A percentile compares a stretch with the other conserved stretches of the same genome.
Conservation (phyloP, 1,284 basidiomycete species). For the Leccinum pallidistipes region DNA sequence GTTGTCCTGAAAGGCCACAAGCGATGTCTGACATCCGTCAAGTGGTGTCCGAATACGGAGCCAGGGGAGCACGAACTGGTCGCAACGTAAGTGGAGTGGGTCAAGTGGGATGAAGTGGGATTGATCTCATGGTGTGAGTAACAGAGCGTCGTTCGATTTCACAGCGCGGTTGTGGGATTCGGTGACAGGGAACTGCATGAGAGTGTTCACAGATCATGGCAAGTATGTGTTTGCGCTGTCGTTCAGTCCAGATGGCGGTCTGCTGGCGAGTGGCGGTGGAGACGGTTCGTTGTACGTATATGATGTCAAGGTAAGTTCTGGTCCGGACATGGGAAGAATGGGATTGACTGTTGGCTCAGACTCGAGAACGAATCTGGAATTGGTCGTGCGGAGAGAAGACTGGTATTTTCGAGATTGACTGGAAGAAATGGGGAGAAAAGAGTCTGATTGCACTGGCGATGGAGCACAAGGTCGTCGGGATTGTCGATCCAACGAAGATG, state of each 20-base stretch:
- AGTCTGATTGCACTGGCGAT: constrained; percentile 39
- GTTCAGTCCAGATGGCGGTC: constrained; percentile 62
- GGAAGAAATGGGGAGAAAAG: constrained; percentile 34
- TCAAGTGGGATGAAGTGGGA: background rate
- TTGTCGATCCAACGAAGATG: constrained; percentile 36
- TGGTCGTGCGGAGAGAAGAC: constrained; percentile 38
- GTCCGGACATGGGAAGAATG: background rate
- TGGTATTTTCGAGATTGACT: constrained; percentile 41
- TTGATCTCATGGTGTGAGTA: constrained; percentile 6
- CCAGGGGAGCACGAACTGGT: constrained; percentile 54
- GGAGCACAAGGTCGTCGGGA: constrained; percentile 37
- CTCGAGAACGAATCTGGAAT: constrained; percentile 33
- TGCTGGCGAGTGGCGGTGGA: constrained; percentile 38
- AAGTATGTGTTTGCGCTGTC: constrained; percentile 65
- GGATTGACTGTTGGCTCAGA: constrained; percentile 20
- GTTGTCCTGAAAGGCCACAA: constrained; percentile 63
- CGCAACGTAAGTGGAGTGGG: constrained; percentile 62
- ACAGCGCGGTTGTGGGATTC: constrained; percentile 79
- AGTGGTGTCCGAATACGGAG: constrained; percentile 64
- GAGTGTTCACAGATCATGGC: constrained; percentile 64
- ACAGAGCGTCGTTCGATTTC: constrained; percentile 73
- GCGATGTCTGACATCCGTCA: constrained; percentile 64
- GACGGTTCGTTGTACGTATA: constrained; percentile 38
- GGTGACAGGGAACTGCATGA: constrained; percentile 68
- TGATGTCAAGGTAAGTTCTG: constrained; percentile 32